Evolutionary conservation across 163 green algal genomes (phyloP), one percentile per base, ranked within the genome.

Genomic region (Volvox carteri): DNA sequence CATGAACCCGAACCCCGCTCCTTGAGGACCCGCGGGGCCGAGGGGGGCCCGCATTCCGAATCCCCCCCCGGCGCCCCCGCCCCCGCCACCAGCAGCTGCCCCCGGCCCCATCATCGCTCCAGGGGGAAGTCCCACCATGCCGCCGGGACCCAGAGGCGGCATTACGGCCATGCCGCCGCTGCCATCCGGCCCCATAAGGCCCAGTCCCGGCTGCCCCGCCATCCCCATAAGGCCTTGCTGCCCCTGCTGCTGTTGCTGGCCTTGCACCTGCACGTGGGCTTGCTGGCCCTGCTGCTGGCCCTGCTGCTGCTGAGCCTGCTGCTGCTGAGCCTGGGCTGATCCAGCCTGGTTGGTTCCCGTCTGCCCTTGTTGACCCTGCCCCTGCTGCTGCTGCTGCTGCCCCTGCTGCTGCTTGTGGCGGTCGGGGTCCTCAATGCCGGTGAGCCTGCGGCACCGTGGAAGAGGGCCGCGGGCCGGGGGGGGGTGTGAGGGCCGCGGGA

Each of bases 341-440:
- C 65, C 65, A 30, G 30, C 44, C 1, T 84, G 74, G n/a, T n/a
- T n/a, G n/a, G n/a, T n/a, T 28, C 65, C 65, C 65, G 30, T 28
- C 1, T 84, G 74, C 74, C n/a, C 37, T 8, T 46, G 74, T 14
- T 74, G 72, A 72, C 30, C 44, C 14, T 84, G 74, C 72, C 23
- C 30, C 21, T 42, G 72, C 14, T 76, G 73, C 85, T 86, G 56
- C 72, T 75, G 70, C 11, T 44, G 35, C 23, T 78, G 89, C 73
- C 11, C 41, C 42, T 84, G 67, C 48, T 77, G 52, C 86, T 91
- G 67, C 41, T 76, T 83, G 33, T 54, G 35, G 52, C 56, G n/a
- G 25, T 87, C 62, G 4, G 89, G 89, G 65, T 90, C 84, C 39
- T 81, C 83, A 25, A 90, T 72, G 30, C 89, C 89, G 9, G 76